Evolutionary conservation across 306 rosid species (phyloP).

Genomic region (Calophaca sinica): DNA sequence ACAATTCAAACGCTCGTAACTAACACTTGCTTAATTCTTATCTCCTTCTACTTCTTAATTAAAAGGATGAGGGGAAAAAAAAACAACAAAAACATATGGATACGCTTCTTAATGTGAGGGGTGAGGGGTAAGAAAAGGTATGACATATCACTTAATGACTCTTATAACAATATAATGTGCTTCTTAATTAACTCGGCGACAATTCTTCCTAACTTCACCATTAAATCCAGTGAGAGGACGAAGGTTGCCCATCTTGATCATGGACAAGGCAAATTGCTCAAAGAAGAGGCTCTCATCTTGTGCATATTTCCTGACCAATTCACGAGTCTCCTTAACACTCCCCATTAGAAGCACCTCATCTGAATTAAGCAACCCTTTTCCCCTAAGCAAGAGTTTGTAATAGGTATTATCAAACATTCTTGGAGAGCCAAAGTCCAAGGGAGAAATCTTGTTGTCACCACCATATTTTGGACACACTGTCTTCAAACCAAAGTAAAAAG

Average conservation of each 20-base stretch:
- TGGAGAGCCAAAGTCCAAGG: constrained; percentile 82
- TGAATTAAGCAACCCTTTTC: constrained; percentile 78
- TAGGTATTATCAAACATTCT: constrained; percentile 72
- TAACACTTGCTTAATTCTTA: not conserved
- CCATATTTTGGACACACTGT: constrained; percentile 75
- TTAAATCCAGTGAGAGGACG: constrained; percentile 70
- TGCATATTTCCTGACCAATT: constrained; percentile 67
- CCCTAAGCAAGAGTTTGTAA: constrained; percentile 68
- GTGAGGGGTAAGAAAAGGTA: too few relatives aligned
- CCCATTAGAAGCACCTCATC: constrained; percentile 83
- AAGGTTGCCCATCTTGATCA: constrained; percentile 79
- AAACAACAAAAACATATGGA: not conserved
- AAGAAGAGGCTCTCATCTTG: constrained; percentile 69
- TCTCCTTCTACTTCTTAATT: not conserved
- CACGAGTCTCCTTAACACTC: constrained; percentile 47
- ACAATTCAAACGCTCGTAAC: constrained; percentile 24
- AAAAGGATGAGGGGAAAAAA: too few relatives aligned
- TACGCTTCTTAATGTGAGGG: too few relatives aligned
- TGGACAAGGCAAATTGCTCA: constrained; percentile 75
- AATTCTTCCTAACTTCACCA: constrained; percentile 80
- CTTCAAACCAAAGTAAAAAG: constrained; percentile 71
- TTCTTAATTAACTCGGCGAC: constrained; percentile 60
- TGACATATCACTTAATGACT: not conserved
- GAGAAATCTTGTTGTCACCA: constrained; percentile 72
- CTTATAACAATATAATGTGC: not conserved